Evolutionary conservation across 192 early-diverging fungal species (phyloP).

Genomic region (Coemansia sp.): DNA sequence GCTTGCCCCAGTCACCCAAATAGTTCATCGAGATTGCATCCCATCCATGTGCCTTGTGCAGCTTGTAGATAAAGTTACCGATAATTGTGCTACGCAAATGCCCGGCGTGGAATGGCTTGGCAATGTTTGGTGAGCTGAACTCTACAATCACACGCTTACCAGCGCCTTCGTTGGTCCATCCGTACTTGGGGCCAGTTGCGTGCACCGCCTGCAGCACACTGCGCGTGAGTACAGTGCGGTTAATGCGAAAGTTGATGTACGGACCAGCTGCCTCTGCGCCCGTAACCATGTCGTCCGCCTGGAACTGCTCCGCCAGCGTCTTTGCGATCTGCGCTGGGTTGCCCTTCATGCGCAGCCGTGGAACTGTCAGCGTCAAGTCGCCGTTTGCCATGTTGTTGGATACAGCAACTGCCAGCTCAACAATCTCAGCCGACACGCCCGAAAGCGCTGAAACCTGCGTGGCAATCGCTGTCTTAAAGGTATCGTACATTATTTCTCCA

Average conservation of each 20-base stretch:
- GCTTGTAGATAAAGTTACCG: conserved; percentile 86
- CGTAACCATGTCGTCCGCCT: conserved; percentile 58
- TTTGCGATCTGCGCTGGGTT: conserved; percentile 65
- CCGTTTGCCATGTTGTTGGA: conserved; percentile 63
- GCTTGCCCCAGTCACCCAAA: conserved; percentile 99
- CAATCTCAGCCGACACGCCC: conserved; percentile 48
- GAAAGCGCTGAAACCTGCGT: conserved; percentile 58
- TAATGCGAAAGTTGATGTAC: conserved; percentile 76
- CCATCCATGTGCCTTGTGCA: conserved; percentile 82
- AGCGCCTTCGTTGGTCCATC: conserved; percentile 62
- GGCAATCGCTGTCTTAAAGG: conserved; percentile 65
- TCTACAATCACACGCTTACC: conserved; percentile 87
- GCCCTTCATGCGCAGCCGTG: conserved; percentile 67
- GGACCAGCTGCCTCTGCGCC: conserved; percentile 60
- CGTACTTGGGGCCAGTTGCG: conserved; percentile 58
- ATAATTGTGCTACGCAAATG: conserved; percentile 98
- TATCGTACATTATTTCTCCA: conserved; percentile 50
- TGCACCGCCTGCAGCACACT: conserved; percentile 60
- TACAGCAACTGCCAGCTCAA: conserved; percentile 61
- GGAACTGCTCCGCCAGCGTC: conserved; percentile 58
- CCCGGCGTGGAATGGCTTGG: conserved; percentile 97
- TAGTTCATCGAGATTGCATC: conserved; percentile 93
- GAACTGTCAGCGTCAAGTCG: conserved; percentile 71
- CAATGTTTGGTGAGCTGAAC: conserved; percentile 96
- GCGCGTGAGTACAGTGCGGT: conserved; percentile 56